These are phyloP conservation scores for Russula sp. DNA, from an alignment of 768 basidiomycete genomes.

Conservation along the genomic window DNA sequence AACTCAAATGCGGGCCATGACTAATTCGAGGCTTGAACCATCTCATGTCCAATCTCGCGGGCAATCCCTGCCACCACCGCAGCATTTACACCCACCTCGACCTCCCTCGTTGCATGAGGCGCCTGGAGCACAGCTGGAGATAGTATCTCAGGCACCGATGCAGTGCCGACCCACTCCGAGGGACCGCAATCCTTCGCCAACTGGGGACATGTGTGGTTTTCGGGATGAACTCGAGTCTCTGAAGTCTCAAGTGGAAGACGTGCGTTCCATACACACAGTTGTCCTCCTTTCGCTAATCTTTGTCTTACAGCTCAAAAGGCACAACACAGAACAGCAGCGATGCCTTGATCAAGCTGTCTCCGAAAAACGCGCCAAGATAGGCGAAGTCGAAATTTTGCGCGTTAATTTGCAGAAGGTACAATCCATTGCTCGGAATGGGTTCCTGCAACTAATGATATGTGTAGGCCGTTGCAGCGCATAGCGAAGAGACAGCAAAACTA, in stretches of 20 bases:
- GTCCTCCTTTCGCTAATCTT: not conserved
- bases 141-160: not conserved
- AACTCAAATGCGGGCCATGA: not conserved
- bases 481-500: constrained; percentile 16
- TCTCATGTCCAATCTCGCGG: not conserved
- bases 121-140: not conserved
- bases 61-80: not conserved
- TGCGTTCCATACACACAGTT: not conserved
- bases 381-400: constrained; percentile 23
- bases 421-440: not conserved
- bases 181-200: not conserved
- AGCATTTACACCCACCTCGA: not conserved
- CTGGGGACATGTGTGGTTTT: not conserved
- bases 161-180: not conserved
- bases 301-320: constrained; percentile 5
- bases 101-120: not conserved
- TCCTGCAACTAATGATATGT: not conserved
- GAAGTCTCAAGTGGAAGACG: constrained; percentile 13
- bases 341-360: constrained; percentile 17
- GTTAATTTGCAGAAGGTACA: constrained; percentile 20
- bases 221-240: constrained; percentile 4
- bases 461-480: constrained; percentile 8
- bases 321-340: constrained; percentile 15
- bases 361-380: constrained; percentile 23
- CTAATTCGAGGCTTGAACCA: not conserved